Percentiles rank a stretch among this genome's conserved stretches.
These are phyloP conservation scores for Yamadazyma pseudoaaseri DNA, from an alignment of 1,139 yeast genomes.

Conservation along the genomic window DNA sequence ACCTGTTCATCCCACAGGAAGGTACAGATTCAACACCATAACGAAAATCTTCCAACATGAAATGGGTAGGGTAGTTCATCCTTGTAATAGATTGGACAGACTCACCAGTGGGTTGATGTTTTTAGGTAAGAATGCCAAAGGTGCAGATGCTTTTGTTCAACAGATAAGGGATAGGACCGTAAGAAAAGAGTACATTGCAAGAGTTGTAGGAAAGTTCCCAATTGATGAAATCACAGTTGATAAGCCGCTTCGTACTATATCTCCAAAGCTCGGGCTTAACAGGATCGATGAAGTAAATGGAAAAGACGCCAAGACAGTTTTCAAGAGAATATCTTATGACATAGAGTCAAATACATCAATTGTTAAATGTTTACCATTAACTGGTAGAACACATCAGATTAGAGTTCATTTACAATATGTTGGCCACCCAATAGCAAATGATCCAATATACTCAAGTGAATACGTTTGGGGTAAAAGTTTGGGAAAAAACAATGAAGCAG, in stretches of 20 bases:
- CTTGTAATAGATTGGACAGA: conserved; percentile 89
- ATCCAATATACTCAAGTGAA: conserved; percentile 74
- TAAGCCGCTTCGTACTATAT: conserved; percentile 66
- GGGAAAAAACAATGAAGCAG: conserved; percentile 54
- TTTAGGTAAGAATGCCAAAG: conserved; percentile 76
- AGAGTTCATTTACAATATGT: conserved; percentile 86
- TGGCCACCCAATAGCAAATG: conserved; percentile 92
- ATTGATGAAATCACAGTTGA: conserved; percentile 53
- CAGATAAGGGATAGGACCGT: conserved; percentile 78
- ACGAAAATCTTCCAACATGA: conserved; percentile 80
- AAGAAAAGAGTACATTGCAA: conserved; percentile 78
- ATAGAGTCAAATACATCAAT: conserved; percentile 58
- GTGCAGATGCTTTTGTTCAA: conserved; percentile 74
- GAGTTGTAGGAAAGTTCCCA: conserved; percentile 87
- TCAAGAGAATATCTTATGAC: conserved; percentile 60
- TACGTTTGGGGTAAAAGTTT: conserved; percentile 68
- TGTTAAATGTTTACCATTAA: conserved; percentile 79
- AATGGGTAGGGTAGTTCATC: conserved; percentile 64
- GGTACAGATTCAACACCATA: conserved; percentile 82
- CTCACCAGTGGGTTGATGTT: conserved; percentile 95
- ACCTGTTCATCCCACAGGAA: conserved; percentile 96
- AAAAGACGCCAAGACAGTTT: conserved; percentile 59
- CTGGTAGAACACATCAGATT: conserved; percentile 95
- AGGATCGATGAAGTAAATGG: conserved; percentile 64
- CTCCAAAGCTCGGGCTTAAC: conserved; percentile 79